Conservation (phyloP, 2,329 filamentous ascomycete species). For the Cercospora sp. region DNA sequence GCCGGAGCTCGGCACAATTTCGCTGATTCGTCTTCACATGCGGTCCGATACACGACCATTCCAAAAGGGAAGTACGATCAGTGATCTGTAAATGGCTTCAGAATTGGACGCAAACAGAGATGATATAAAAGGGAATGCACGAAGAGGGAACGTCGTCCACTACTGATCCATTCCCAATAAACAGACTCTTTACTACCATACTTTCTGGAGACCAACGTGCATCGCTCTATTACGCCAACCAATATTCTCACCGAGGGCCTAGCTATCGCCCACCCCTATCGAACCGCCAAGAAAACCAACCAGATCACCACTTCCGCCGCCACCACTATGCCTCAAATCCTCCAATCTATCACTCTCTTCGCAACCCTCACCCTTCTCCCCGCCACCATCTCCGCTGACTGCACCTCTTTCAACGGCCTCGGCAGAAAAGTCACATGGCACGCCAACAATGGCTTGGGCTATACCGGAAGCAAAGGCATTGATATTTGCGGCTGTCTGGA, state of each 20-base stretch:
- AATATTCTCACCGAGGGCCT: too few species aligned
- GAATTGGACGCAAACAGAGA: not conserved
- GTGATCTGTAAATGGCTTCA: not conserved
- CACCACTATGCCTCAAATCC: not conserved
- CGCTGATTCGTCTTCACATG: not conserved
- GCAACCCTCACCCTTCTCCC: not conserved
- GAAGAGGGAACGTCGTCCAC: not conserved
- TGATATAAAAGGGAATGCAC: not conserved
- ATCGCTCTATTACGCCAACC: not conserved
- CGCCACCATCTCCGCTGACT: not conserved
- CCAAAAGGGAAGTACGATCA: not conserved
- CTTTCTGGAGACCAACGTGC: not conserved
- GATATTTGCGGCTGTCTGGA: not conserved
- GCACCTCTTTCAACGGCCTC: not conserved
- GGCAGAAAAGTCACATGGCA: not conserved
- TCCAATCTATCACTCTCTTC: not conserved
- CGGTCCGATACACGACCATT: too few species aligned
- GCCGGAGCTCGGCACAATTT: not conserved
- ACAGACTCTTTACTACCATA: not conserved
- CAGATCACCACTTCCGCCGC: not conserved
- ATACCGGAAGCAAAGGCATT: not conserved
- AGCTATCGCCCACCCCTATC: not conserved
- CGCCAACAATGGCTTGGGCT: not conserved
- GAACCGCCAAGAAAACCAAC: not conserved
- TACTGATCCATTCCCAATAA: not conserved